phyloP scores from a whole-genome alignment of 176 grass and related monocot genomes.

The Musa schizocarpa region DNA sequence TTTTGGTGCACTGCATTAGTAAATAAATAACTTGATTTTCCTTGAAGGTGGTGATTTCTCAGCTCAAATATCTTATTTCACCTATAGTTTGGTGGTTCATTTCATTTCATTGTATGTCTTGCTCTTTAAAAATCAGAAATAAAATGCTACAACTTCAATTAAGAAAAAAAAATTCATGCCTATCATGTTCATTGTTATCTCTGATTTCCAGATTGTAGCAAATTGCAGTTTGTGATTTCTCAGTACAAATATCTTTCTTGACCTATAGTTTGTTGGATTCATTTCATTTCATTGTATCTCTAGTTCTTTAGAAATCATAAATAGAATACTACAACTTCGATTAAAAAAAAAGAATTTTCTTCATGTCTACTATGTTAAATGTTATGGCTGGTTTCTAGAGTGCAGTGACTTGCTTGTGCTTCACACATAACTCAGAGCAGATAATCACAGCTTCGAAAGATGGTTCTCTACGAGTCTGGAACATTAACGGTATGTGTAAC shows the following conservation, averaged over 20 bases:
- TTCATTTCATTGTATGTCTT: neutral
- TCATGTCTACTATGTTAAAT: neutral
- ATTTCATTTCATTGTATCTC: neutral
- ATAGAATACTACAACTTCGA: neutral
- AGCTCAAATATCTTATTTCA: neutral
- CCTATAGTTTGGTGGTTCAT: neutral
- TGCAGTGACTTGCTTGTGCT: slow-evolving; percentile 80
- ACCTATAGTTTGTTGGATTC: neutral
- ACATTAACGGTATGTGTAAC: slow-evolving; percentile 71
- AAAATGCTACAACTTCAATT: neutral
- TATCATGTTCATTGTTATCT: neutral
- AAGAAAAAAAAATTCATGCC: neutral
- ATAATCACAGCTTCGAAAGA: slow-evolving; percentile 92
- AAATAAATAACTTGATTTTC: too few relatives aligned
- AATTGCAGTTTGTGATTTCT: slow-evolving; percentile 23
- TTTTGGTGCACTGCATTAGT: too few relatives aligned
- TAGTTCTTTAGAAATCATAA: neutral
- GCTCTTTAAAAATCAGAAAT: neutral
- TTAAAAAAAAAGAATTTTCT: neutral
- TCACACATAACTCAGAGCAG: slow-evolving; percentile 67
- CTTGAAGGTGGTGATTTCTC: slow-evolving; percentile 4
- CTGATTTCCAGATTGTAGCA: slow-evolving; percentile 57
- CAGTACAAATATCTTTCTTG: neutral
- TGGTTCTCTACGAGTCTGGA: slow-evolving; percentile 79
- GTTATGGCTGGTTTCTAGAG: slow-evolving; percentile 35